Percentiles rank a stretch among this genome's conserved stretches.
phyloP scores from a whole-genome alignment of 805 yeast species.

The Yarrowia osloensis region DNA sequence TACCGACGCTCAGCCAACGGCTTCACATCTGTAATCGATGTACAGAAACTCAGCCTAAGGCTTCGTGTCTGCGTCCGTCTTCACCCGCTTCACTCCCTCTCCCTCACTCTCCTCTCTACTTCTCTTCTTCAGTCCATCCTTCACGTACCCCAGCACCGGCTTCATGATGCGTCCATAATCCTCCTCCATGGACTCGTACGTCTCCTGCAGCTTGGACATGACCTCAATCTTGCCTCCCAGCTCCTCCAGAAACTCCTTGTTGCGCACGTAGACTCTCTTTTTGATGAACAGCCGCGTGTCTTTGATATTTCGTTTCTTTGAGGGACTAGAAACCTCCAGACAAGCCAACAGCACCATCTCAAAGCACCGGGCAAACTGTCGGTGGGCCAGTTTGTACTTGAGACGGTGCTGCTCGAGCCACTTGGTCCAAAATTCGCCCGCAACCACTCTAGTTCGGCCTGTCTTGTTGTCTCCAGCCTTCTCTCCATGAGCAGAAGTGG shows the following conservation, averaged over 20 bases:
- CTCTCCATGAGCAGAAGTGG: constrained; percentile 35
- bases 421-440: constrained; percentile 22
- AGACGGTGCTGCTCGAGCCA: constrained; percentile 49
- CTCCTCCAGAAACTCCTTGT: constrained; percentile 72
- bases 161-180: constrained; percentile 66
- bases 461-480: constrained; percentile 30
- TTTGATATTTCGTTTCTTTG: constrained; percentile 36
- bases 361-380: constrained; percentile 74
- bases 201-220: constrained; percentile 71
- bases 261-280: constrained; percentile 71
- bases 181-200: constrained; percentile 65
- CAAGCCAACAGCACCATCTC: constrained; percentile 69
- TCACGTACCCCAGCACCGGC: constrained; percentile 29
- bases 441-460: constrained; percentile 33
- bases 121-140: constrained; percentile 1
- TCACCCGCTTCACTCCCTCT: background rate
- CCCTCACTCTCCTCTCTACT: background rate
- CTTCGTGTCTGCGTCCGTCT: background rate
- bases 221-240: constrained; percentile 60
- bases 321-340: constrained; percentile 31
- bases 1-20: too few relatives aligned
- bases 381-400: constrained; percentile 61
- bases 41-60: too few relatives aligned
- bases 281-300: constrained; percentile 63
- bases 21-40: too few relatives aligned